Evolutionary conservation across 192 early-diverging fungal genomes (phyloP).

Genomic region (Allomyces macrogynus): DNA sequence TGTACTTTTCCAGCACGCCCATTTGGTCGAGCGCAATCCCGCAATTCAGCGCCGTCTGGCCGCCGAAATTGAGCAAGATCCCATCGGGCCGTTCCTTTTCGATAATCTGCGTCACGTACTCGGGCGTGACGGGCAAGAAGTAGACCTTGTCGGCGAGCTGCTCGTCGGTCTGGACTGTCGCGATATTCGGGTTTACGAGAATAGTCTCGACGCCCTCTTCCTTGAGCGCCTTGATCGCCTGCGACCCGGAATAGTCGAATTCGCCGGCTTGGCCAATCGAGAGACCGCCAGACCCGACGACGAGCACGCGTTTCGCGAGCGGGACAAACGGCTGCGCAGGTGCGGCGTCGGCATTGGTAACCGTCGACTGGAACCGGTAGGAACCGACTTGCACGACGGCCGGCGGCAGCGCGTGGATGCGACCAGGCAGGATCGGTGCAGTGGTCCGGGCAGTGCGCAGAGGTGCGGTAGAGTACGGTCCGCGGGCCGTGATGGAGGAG

Average conservation of each 20-base stretch:
- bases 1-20: slow-evolving; percentile 57
- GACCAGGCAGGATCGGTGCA: too few species aligned
- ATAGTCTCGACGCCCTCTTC: slow-evolving; percentile 84
- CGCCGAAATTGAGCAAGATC: slow-evolving; percentile 88
- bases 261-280: slow-evolving; percentile 85
- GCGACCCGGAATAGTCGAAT: slow-evolving; percentile 34
- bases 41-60: slow-evolving; percentile 88
- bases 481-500: too few species aligned
- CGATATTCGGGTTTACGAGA: slow-evolving; percentile 98
- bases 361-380: too few species aligned
- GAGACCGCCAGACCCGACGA: slow-evolving; percentile 88
- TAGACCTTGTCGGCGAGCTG: slow-evolving; percentile 84
- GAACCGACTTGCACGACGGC: too few species aligned
- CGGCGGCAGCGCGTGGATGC: too few species aligned
- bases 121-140: slow-evolving; percentile 84
- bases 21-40: slow-evolving; percentile 71
- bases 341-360: too few species aligned
- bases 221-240: slow-evolving; percentile 92
- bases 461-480: too few species aligned
- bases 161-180: slow-evolving; percentile 90
- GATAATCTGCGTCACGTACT: slow-evolving; percentile 80
- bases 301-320: slow-evolving; percentile 30
- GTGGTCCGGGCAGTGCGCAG: too few species aligned
- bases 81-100: slow-evolving; percentile 88
- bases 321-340: not conserved